Base-by-base conservation (phyloP, 108 stramenopile genomes). In the Pseudonitzschia multiseries region DNA sequence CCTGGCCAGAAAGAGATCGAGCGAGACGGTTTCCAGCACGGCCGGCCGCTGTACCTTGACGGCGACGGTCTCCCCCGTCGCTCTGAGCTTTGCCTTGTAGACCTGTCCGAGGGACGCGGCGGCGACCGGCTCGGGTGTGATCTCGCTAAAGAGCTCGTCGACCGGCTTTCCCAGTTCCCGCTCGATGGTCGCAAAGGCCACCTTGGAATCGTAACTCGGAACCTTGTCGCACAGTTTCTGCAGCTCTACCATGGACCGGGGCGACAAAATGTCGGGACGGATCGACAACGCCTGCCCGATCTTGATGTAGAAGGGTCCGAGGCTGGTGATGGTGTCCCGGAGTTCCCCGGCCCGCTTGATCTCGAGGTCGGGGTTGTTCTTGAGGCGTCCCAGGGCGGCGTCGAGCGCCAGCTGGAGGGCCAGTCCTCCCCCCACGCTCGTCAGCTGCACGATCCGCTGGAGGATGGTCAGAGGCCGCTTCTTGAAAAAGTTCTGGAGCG, bases 221-320 rank as follows among this genome's bases (percentile, higher is more conserved):
- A 98, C 98, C 81, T 97, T 97, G 72, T 98, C 97, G 72, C 97
- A 98, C 3, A 98, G 77, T 67, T 94, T 92, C 74, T 98, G 74
- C 51, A 98, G 76, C 73, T 98, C 97, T 31, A 98, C 95, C 97
- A 98, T 97, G 56, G 86, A 84, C 8, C 92, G 79, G 9, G 97
- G 96, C 22, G 81, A 78, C 21, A 98, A 70, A 52, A 98, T 80
- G 73, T 98, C 97, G 12, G 97, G 97, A 20, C 97, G 90, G 69
- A 98, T 97, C 36, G 81, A 83, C 22, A 98, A 82, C 2, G 96
- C 96, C 82, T 97, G 90, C 22, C 90, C 89, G 50, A 83, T 73
- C 46, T 97, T 97, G 78, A 97, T 96, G 69, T 86, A 94, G 76
- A 97, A 97, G 6, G 97, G 97, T 0, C 97, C 97, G 29, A 98